Evolutionary conservation across 371 early-diverging fungal species (phyloP).

Genomic region (Nematocida ausubeli): DNA sequence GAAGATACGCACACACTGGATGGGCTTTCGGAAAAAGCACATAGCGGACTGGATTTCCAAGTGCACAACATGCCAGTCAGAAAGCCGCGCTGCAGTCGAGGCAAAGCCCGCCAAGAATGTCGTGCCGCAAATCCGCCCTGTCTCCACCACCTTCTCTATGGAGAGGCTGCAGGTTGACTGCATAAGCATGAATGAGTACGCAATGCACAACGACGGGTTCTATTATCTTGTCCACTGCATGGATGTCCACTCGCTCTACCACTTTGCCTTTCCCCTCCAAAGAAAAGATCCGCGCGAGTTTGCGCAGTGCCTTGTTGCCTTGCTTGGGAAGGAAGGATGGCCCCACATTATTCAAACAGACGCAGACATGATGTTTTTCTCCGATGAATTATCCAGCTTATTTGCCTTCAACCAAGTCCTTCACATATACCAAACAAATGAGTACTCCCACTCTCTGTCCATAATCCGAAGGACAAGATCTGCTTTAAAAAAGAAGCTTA

Average conservation of each 20-base stretch:
- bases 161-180: conserved; percentile 17
- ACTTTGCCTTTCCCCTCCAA: conserved; percentile 12
- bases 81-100: not conserved
- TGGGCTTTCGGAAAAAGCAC: conserved; percentile 16
- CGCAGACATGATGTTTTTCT: not conserved
- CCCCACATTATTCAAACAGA: conserved; percentile 13
- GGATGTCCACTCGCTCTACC: conserved; percentile 2
- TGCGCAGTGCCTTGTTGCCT: not conserved
- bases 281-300: not conserved
- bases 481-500: conserved; percentile 10
- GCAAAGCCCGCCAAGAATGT: not conserved
- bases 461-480: not conserved
- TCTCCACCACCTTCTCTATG: not conserved
- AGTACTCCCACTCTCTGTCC: not conserved
- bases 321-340: conserved; percentile 10
- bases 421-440: not conserved
- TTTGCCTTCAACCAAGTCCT: not conserved
- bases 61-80: not conserved
- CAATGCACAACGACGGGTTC: conserved; percentile 6
- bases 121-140: not conserved
- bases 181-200: not conserved
- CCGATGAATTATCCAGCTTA: not conserved
- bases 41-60: not conserved
- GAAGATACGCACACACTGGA: conserved; percentile 13
- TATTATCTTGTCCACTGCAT: not conserved